Evolutionary conservation across 805 yeast species (phyloP), one percentile per base, ranked within the genome.

Genomic region (Lipomyces japonicus): DNA sequence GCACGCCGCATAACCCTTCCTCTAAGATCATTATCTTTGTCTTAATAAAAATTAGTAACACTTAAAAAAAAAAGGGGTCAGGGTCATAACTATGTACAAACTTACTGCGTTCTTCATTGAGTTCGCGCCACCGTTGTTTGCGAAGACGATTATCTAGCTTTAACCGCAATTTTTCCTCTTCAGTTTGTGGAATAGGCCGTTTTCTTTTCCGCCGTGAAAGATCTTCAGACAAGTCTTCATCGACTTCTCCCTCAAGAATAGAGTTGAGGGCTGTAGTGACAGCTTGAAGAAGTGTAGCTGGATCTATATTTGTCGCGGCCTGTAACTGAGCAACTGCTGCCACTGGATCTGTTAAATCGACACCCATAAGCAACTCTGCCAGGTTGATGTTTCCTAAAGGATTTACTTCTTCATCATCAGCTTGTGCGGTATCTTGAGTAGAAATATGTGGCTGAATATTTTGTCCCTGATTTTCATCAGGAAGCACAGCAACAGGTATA

Each of bases 11-110:
- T 75, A 19, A 91, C 82, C 48, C 97, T 73, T 0, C 86, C 79
- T 45, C 95, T 75, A 47, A 91, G 71, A 63, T 91, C 97, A 61
- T 87, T 84, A 65, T 89, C 96, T 69, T 86, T 83, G 66, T 90
- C 57, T 48, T 23, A 28, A 9, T 21, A 19, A 14, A 38, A 4
- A 10, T 36, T 12, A 30, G 24, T 30, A 44, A 43, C 28, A 28
- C 10, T 28, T 14, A 28, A 10, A 14, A 10, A 28, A 28, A 10
- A 28, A 28, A 10, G 14, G 32, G 14, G 32, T 14, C 10, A 10
- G 12, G 32, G 10, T 10, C 10, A 10, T 28, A 14, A 14, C 32
- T 28, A 10, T 28, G 32, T 36, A 12, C 22, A 12, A 9, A 42
- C 50, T 6, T 37, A 52, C 56, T 90, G 57, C 93, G 75, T 52